These are phyloP conservation scores for Trypanosomatidae sp. DNA, from an alignment of 208 protist species.

Conservation along the genomic window DNA sequence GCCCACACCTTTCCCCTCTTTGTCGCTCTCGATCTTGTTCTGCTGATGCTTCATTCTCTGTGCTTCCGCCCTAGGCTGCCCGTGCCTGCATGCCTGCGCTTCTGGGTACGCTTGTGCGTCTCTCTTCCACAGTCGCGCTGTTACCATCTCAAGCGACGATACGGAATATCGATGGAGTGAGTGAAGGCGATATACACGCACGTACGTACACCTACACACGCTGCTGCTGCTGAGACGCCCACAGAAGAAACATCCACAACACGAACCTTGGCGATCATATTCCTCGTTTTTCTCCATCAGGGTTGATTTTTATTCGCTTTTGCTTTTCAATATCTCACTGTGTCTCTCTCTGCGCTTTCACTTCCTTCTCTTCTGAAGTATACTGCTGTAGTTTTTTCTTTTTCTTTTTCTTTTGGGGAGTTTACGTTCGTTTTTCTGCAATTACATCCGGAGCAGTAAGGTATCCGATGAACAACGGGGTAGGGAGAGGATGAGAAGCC, in stretches of 20 bases:
- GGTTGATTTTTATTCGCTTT: background rate
- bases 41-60: background rate
- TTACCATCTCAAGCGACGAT: background rate
- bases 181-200: slow-evolving; percentile 1
- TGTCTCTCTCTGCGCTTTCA: no score
- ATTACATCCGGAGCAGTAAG: background rate
- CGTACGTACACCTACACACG: background rate
- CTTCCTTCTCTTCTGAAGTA: background rate
- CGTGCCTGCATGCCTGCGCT: background rate
- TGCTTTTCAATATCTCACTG: background rate
- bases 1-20: background rate
- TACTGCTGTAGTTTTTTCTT: background rate
- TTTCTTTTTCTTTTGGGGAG: background rate
- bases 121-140: background rate
- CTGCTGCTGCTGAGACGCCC: background rate
- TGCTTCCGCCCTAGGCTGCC: background rate
- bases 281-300: background rate
- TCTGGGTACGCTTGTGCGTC: background rate
- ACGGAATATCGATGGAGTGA: background rate
- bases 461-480: background rate
- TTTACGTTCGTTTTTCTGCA: background rate
- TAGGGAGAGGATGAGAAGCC: background rate
- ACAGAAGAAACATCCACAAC: background rate
- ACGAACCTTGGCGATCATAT: background rate
- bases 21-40: background rate